These are phyloP conservation scores for Ochetophila trinervis DNA, from an alignment of 306 rosid species.

Conservation along the genomic window DNA sequence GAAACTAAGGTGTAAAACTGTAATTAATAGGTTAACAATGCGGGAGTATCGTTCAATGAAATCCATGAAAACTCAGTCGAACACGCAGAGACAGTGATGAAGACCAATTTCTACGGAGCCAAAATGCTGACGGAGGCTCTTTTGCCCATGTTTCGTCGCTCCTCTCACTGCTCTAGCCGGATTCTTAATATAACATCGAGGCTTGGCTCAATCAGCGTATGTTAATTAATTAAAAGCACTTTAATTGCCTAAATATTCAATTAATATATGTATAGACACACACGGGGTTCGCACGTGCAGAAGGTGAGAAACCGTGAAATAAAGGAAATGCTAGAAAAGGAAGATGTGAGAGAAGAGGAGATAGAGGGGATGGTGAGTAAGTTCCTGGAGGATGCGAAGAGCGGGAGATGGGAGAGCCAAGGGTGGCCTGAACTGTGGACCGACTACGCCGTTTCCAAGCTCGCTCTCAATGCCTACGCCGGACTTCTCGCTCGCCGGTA, in stretches of 20 bases:
- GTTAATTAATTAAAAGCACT: not conserved
- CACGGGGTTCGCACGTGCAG: too few relatives aligned
- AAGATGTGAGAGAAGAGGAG: conserved; percentile 43
- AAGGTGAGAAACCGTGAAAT: conserved; percentile 47
- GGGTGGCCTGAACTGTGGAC: conserved; percentile 97
- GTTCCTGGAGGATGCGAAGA: conserved; percentile 53
- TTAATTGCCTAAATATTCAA: too few relatives aligned
- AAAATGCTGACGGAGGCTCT: conserved; percentile 58
- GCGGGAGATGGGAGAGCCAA: conserved; percentile 52
- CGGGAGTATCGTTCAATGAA: conserved; percentile 70
- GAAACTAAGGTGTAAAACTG: too few relatives aligned
- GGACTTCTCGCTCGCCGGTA: conserved; percentile 55
- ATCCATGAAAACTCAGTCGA: conserved; percentile 60
- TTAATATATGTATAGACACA: too few relatives aligned
- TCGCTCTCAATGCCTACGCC: conserved; percentile 73
- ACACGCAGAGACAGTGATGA: conserved; percentile 62
- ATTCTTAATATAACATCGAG: conserved; percentile 81
- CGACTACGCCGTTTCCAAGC: conserved; percentile 79
- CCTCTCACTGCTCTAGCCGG: conserved; percentile 39
- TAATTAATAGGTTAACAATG: conserved; percentile 67
- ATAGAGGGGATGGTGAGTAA: conserved; percentile 39
- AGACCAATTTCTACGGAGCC: conserved; percentile 72
- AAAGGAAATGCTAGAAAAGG: conserved; percentile 28
- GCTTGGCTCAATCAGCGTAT: conserved; percentile 72
- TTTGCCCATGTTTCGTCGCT: conserved; percentile 57